A percentile compares a stretch with the other conserved stretches of the same genome.
Conservation (phyloP, 192 early-diverging fungal species). For the Backusella circina region DNA sequence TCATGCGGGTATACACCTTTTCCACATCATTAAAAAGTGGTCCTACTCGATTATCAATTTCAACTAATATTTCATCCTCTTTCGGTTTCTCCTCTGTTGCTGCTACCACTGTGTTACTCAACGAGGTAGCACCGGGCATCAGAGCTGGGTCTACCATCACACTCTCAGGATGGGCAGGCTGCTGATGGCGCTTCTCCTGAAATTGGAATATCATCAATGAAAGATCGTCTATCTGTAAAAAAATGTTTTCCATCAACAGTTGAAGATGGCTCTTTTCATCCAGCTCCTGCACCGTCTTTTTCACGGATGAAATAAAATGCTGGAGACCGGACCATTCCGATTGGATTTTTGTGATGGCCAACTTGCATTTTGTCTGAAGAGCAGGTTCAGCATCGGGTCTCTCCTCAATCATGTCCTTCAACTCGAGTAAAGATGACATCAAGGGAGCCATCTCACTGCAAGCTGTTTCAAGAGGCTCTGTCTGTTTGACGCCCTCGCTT, state of each 20-base stretch:
- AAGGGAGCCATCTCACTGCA: constrained; percentile 43
- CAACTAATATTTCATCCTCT: constrained; percentile 33
- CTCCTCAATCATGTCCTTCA: constrained; percentile 26
- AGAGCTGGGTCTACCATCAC: background rate
- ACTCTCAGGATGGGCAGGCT: background rate
- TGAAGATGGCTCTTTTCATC: constrained; percentile 32
- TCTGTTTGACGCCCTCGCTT: constrained; percentile 30
- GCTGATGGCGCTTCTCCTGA: constrained; percentile 34
- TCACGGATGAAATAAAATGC: constrained; percentile 51
- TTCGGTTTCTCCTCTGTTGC: constrained; percentile 12
- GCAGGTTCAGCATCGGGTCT: background rate
- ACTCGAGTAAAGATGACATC: constrained; percentile 42
- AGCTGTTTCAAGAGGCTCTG: constrained; percentile 34
- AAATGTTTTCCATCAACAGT: constrained; percentile 37
- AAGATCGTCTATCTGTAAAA: constrained; percentile 42
- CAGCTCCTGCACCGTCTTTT: constrained; percentile 41
- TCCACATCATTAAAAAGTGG: constrained; percentile 48
- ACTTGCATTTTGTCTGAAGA: background rate
- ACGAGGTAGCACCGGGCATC: background rate
- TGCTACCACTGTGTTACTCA: background rate
- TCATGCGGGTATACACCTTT: constrained; percentile 39
- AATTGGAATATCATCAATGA: constrained; percentile 41
- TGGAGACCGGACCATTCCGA: constrained; percentile 54
- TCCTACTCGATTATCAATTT: constrained; percentile 50
- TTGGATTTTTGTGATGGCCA: constrained; percentile 40